Percentiles rank a stretch among this genome's conserved stretches.
Conservation (phyloP, 2,329 filamentous ascomycete genomes). For the Ascochyta koolunga region DNA sequence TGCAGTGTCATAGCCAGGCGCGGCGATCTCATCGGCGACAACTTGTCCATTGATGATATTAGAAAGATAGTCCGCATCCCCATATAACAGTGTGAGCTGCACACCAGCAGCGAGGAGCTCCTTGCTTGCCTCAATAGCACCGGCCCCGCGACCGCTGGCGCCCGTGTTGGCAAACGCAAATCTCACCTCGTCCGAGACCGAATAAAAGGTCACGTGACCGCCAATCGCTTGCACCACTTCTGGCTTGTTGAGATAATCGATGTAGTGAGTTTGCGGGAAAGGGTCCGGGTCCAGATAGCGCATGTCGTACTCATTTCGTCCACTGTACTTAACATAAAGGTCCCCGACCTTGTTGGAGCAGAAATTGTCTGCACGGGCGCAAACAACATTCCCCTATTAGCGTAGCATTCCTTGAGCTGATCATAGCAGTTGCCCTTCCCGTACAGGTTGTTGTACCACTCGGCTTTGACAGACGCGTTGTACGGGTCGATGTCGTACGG, state of each 20-base stretch:
- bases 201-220: slow-evolving; percentile 64
- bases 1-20: slow-evolving; percentile 51
- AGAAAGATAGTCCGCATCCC: slow-evolving; percentile 58
- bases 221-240: slow-evolving; percentile 64
- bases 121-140: slow-evolving; percentile 50
- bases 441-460: slow-evolving; percentile 66
- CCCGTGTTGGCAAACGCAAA: slow-evolving; percentile 56
- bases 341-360: slow-evolving; percentile 61
- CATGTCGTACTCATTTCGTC: slow-evolving; percentile 66
- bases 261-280: slow-evolving; percentile 63
- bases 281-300: slow-evolving; percentile 62
- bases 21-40: slow-evolving; percentile 49
- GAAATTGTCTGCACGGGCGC: slow-evolving; percentile 61
- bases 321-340: slow-evolving; percentile 58
- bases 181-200: slow-evolving; percentile 52
- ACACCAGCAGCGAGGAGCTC: slow-evolving; percentile 50
- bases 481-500: slow-evolving; percentile 62
- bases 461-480: slow-evolving; percentile 56
- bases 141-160: slow-evolving; percentile 56
- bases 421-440: slow-evolving; percentile 67
- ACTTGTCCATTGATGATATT: slow-evolving; percentile 56
- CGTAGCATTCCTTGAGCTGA: slow-evolving; percentile 61
- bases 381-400: slow-evolving; percentile 59
- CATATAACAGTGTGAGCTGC: slow-evolving; percentile 52
- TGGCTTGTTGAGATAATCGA: slow-evolving; percentile 63